Conservation (phyloP, 2,329 filamentous ascomycete species). For the Nothomitra cinnamomea region DNA sequence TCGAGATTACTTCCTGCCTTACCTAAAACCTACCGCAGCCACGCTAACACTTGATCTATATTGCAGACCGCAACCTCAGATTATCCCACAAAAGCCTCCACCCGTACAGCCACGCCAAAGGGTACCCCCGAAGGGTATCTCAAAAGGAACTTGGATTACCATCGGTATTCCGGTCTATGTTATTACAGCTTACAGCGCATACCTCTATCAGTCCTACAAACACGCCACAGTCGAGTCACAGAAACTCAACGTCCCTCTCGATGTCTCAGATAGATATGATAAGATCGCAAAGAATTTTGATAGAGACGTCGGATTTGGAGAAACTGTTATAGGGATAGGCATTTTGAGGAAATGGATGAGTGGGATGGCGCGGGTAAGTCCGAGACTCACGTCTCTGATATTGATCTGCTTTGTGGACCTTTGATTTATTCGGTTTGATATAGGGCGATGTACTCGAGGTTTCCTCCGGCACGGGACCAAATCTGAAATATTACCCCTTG, state of each 20-base stretch:
- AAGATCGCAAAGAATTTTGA: conserved; percentile 24
- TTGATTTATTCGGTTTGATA: neutral
- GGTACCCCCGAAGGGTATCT: neutral
- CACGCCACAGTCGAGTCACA: conserved; percentile 20
- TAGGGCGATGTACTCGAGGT: conserved; percentile 31
- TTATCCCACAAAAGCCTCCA: neutral
- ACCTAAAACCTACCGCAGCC: neutral
- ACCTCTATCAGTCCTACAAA: conserved; percentile 25
- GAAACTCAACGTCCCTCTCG: conserved; percentile 19
- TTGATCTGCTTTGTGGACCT: neutral
- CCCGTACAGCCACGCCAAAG: neutral
- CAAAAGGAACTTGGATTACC: conserved; percentile 2
- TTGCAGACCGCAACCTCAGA: neutral
- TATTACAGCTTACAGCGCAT: conserved; percentile 26
- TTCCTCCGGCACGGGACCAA: conserved; percentile 32
- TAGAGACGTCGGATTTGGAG: conserved; percentile 26
- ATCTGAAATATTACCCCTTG: conserved; percentile 28
- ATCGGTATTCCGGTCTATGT: conserved; percentile 23
- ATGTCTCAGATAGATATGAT: conserved; percentile 31
- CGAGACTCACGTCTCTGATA: neutral
- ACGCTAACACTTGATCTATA: neutral
- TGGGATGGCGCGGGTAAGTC: conserved; percentile 18
- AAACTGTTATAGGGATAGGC: conserved; percentile 25
- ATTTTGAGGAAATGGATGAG: conserved; percentile 25
- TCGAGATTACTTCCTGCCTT: neutral